These are phyloP conservation scores for Phanerochaete carnosa DNA, from an alignment of 768 basidiomycete genomes.

Conservation along the genomic window DNA sequence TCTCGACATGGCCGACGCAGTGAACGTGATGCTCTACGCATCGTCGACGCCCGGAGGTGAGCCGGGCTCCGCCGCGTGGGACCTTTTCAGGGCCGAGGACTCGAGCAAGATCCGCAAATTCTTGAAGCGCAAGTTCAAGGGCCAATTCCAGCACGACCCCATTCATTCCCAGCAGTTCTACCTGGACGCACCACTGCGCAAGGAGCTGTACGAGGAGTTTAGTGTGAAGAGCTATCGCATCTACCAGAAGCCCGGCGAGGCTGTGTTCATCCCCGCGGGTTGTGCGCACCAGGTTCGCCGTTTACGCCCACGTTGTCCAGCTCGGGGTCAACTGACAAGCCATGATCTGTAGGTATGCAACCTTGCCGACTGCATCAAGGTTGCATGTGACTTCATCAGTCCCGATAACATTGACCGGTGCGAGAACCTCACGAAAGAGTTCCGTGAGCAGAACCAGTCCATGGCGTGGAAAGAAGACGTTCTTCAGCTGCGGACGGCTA, in stretches of 20 bases:
- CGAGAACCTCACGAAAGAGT: conserved; percentile 82
- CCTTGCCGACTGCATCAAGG: conserved; percentile 92
- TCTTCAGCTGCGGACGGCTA: conserved; percentile 84
- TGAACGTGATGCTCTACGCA: conserved; percentile 87
- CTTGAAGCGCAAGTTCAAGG: conserved; percentile 60
- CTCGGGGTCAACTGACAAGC: background rate
- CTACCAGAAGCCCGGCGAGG: conserved; percentile 90
- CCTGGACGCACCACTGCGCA: conserved; percentile 65
- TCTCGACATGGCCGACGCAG: conserved; percentile 93
- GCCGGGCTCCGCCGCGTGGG: conserved; percentile 87
- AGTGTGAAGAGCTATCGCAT: conserved; percentile 80
- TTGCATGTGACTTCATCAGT: conserved; percentile 92
- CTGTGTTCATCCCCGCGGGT: conserved; percentile 93
- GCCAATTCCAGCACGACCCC: conserved; percentile 64
- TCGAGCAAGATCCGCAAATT: conserved; percentile 75
- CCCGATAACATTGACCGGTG: conserved; percentile 89
- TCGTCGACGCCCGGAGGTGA: conserved; percentile 50
- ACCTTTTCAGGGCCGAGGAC: conserved; percentile 81
- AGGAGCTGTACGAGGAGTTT: conserved; percentile 60
- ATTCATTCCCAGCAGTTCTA: conserved; percentile 92
- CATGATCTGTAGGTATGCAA: conserved; percentile 68
- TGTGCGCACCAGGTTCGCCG: conserved; percentile 80
- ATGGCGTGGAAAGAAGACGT: conserved; percentile 95
- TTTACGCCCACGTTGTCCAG: background rate
- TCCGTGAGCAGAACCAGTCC: conserved; percentile 83